Evolutionary conservation across 495 filamentous ascomycete species (phyloP).

Genomic region (Aspergillus kassunensis): DNA sequence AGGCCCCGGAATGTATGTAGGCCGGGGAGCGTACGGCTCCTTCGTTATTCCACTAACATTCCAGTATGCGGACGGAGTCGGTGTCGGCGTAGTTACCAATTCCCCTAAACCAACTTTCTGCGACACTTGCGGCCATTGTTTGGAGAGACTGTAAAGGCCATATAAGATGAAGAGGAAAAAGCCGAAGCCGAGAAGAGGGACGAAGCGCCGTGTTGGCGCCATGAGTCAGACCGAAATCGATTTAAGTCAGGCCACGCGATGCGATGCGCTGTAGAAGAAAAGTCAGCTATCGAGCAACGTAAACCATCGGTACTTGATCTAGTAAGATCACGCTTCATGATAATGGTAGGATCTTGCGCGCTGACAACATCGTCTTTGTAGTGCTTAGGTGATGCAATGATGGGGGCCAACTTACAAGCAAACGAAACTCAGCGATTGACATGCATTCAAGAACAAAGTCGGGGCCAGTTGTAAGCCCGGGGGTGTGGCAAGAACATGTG

Average conservation of each 20-base stretch:
- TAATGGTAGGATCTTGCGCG: background rate
- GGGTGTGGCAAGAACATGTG: background rate
- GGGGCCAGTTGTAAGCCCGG: slow-evolving; percentile 13
- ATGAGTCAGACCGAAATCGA: slow-evolving; percentile 19
- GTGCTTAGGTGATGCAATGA: background rate
- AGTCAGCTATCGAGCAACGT: background rate
- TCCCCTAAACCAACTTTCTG: slow-evolving; percentile 39
- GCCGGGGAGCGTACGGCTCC: slow-evolving; percentile 29
- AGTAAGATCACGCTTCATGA: background rate
- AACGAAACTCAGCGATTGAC: background rate
- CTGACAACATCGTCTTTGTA: background rate
- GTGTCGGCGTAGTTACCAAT: slow-evolving; percentile 15
- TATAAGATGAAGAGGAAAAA: slow-evolving; percentile 31
- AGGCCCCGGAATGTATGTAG: slow-evolving; percentile 35
- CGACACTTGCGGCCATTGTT: slow-evolving; percentile 32
- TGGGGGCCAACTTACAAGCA: slow-evolving; percentile 5
- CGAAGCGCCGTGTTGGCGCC: slow-evolving; percentile 36
- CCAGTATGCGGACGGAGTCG: slow-evolving; percentile 16
- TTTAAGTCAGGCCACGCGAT: background rate
- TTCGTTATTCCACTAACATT: slow-evolving; percentile 23
- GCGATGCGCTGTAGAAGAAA: background rate
- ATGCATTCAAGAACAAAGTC: background rate
- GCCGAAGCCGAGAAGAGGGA: slow-evolving; percentile 35
- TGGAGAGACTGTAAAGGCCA: slow-evolving; percentile 29
- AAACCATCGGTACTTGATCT: background rate